These are phyloP conservation scores for Rhinocladiella mackenziei DNA, from an alignment of 2,329 filamentous ascomycete genomes.

Conservation along the genomic window DNA sequence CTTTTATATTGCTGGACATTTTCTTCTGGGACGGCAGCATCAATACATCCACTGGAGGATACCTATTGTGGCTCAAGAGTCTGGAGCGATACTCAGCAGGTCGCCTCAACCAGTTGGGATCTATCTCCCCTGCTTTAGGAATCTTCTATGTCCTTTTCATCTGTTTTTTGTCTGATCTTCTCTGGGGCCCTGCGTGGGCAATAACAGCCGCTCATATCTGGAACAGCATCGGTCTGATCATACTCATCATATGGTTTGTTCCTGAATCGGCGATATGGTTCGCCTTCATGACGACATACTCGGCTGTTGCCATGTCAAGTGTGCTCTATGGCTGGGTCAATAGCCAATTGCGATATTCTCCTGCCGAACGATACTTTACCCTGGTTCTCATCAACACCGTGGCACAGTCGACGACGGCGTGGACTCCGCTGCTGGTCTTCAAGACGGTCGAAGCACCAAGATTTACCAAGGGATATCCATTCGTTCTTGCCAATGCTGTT, in stretches of 20 bases:
- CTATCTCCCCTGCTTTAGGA: conserved; percentile 43
- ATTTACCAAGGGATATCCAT: conserved; percentile 44
- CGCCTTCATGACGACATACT: conserved; percentile 15
- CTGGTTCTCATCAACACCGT: conserved; percentile 52
- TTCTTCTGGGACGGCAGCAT: conserved; percentile 39
- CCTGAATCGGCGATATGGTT: conserved; percentile 27
- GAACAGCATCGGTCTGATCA: conserved; percentile 32
- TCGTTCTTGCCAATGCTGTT: conserved; percentile 39
- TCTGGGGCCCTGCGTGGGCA: conserved; percentile 12
- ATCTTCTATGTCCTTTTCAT: conserved; percentile 32
- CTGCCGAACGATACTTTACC: conserved; percentile 48
- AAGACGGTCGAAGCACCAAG: conserved; percentile 44
- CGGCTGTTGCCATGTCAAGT: conserved; percentile 14
- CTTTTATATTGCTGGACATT: conserved; percentile 43
- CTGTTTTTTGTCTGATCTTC: conserved; percentile 15
- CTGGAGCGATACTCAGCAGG: conserved; percentile 40
- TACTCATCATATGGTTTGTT: conserved; percentile 33
- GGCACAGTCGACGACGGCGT: conserved; percentile 54
- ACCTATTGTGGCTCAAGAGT: conserved; percentile 41
- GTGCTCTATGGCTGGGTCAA: conserved; percentile 41
- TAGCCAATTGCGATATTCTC: conserved; percentile 45
- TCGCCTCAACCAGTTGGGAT: conserved; percentile 48
- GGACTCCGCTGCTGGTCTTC: conserved; percentile 54
- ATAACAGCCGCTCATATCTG: conserved; percentile 47
- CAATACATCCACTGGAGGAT: conserved; percentile 41